Conservation (phyloP, 306 rosid species). For the Herpetospermum pedunculosum region DNA sequence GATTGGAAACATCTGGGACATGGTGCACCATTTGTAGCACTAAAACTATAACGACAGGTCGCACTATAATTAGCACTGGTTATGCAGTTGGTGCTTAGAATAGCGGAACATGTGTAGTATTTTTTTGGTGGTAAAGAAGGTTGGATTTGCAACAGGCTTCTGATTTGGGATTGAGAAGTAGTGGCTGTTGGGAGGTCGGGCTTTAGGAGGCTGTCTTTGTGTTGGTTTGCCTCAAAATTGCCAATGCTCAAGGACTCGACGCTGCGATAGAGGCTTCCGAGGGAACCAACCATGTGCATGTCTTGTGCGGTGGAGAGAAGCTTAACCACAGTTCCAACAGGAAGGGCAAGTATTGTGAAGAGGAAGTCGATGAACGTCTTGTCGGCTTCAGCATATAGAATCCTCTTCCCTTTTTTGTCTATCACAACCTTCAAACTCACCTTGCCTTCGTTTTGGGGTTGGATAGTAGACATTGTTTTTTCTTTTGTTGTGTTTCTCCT, state of each 20-base stretch:
- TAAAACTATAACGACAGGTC: too few relatives aligned
- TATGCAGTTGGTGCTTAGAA: too few relatives aligned
- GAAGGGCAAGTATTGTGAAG: slow-evolving; percentile 23
- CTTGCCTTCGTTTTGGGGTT: too few relatives aligned
- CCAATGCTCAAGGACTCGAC: slow-evolving; percentile 17
- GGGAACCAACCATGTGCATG: slow-evolving; percentile 21
- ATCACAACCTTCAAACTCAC: slow-evolving; percentile 24
- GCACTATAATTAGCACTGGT: too few relatives aligned
- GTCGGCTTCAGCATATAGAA: slow-evolving; percentile 36
- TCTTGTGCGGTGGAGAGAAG: slow-evolving; percentile 11
- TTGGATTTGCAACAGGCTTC: not conserved
- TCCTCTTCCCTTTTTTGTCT: slow-evolving; percentile 16
- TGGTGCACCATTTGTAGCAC: not conserved
- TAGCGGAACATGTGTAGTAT: not conserved
- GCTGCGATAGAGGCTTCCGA: slow-evolving; percentile 33
- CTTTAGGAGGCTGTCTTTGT: too few relatives aligned
- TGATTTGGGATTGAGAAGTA: too few relatives aligned
- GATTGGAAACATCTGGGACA: not conserved
- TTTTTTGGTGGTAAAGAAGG: too few relatives aligned
- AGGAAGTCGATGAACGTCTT: slow-evolving; percentile 35
- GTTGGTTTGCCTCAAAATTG: slow-evolving; percentile 17
- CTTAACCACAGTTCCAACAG: not conserved
- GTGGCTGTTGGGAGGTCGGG: not conserved
- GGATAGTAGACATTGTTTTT: too few relatives aligned
- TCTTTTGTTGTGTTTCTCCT: too few relatives aligned